These are phyloP conservation scores for Helianthus tuberosus DNA, from an alignment of 129 eudicot genomes.

Conservation along the genomic window DNA sequence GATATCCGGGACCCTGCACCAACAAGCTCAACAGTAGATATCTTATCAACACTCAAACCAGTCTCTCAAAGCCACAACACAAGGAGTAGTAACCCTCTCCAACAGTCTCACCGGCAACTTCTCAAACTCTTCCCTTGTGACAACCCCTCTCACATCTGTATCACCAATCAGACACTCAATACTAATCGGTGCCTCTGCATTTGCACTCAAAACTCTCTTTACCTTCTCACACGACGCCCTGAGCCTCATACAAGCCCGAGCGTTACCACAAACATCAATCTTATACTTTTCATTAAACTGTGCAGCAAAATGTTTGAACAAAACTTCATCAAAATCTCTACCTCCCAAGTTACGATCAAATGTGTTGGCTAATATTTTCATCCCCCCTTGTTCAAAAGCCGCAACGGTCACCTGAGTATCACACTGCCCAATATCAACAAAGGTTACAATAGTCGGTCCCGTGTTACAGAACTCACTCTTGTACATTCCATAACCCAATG, in stretches of 20 bases:
- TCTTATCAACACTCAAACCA: slow-evolving; percentile 53
- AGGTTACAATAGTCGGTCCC: slow-evolving; percentile 54
- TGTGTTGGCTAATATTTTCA: slow-evolving; percentile 73
- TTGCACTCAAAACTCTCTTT: slow-evolving; percentile 87
- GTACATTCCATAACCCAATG: slow-evolving; percentile 86
- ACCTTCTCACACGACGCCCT: slow-evolving; percentile 77
- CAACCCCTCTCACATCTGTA: slow-evolving; percentile 74
- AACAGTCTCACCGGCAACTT: slow-evolving; percentile 52
- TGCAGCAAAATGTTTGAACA: slow-evolving; percentile 65
- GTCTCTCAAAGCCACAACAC: slow-evolving; percentile 56
- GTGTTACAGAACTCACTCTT: slow-evolving; percentile 51
- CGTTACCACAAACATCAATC: slow-evolving; percentile 59
- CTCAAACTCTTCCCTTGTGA: slow-evolving; percentile 86
- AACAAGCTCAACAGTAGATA: slow-evolving; percentile 78
- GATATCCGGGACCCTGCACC: slow-evolving; percentile 94
- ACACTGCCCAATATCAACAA: slow-evolving; percentile 83
- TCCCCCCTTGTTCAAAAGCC: slow-evolving; percentile 58
- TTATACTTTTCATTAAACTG: slow-evolving; percentile 53
- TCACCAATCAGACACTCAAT: slow-evolving; percentile 86
- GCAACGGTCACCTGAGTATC: slow-evolving; percentile 87
- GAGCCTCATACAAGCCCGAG: slow-evolving; percentile 72
- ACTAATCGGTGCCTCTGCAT: slow-evolving; percentile 77
- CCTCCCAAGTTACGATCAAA: slow-evolving; percentile 82
- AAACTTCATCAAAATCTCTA: slow-evolving; percentile 87
- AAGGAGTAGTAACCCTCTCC: slow-evolving; percentile 61